Percentiles rank a stretch among this genome's conserved stretches.
phyloP scores from a whole-genome alignment of 176 grass and related monocot species.

The Lolium perenne region DNA sequence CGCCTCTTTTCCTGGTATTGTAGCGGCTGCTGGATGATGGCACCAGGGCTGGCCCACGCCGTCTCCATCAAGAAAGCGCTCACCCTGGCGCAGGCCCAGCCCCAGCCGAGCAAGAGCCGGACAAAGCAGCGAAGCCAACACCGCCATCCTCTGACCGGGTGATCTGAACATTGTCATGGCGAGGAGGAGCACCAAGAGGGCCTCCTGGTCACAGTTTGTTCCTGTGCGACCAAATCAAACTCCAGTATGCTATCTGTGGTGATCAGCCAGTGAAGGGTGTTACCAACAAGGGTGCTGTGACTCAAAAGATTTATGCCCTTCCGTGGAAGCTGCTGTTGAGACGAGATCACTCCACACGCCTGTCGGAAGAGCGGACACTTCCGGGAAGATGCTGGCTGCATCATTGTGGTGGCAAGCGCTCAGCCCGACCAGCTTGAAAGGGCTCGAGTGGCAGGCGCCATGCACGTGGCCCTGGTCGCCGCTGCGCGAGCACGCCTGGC shows the following conservation, averaged over 20 bases:
- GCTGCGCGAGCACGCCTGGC: not conserved
- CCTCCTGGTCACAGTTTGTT: not conserved
- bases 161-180: no score
- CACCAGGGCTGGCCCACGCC: no score
- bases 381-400: not conserved
- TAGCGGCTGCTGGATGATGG: no score
- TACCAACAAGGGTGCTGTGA: not conserved
- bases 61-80: no score
- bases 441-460: no score
- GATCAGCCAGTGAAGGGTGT: not conserved
- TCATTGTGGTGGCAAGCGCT: no score
- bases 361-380: not conserved
- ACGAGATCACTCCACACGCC: not conserved
- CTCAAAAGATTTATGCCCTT: not conserved
- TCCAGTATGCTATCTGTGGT: not conserved
- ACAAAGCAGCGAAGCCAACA: no score
- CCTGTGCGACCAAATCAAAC: not conserved
- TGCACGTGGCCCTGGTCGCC: slow-evolving; percentile 8
- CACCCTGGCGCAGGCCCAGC: no score
- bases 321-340: not conserved
- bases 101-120: no score
- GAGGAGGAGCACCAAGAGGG: no score
- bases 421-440: not conserved
- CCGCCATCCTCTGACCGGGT: no score
- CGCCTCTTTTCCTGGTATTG: no score